Evolutionary conservation across 176 grass and related monocot genomes (phyloP).

Genomic region (Oryza meyeriana): DNA sequence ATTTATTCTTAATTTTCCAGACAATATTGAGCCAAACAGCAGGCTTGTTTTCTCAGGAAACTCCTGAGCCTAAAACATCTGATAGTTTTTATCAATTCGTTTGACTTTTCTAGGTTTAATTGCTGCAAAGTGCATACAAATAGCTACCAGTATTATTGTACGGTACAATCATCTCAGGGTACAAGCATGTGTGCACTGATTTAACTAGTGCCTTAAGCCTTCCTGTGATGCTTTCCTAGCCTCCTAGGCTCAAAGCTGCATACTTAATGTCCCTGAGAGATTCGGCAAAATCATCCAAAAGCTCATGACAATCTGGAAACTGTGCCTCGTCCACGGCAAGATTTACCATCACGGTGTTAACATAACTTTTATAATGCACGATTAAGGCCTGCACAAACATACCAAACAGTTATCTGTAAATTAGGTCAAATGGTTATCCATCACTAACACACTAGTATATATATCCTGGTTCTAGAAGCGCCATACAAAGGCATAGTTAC

Average conservation of each 20-base stretch:
- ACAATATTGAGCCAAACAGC: neutral
- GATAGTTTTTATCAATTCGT: neutral
- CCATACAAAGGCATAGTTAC: neutral
- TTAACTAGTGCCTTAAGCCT: conserved; percentile 30
- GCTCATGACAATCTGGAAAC: conserved; percentile 60
- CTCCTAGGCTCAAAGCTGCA: conserved; percentile 51
- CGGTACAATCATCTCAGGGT: neutral
- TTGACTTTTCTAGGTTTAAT: conserved; percentile 18
- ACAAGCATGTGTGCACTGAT: neutral
- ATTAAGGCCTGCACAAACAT: conserved; percentile 67
- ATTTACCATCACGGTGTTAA: conserved; percentile 72
- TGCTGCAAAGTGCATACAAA: conserved; percentile 14
- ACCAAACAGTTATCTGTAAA: neutral
- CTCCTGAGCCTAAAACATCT: neutral
- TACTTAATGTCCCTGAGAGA: conserved; percentile 63
- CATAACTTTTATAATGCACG: conserved; percentile 81
- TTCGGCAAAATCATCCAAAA: conserved; percentile 77
- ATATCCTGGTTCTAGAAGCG: neutral
- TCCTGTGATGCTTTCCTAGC: conserved; percentile 25
- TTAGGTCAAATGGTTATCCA: neutral
- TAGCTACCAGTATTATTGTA: conserved; percentile 13
- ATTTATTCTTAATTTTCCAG: neutral
- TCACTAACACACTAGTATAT: neutral
- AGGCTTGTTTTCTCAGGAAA: conserved; percentile 4
- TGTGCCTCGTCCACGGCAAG: conserved; percentile 75